Evolutionary conservation across 345 rosid species (phyloP).

Genomic region (Gossypium bickii): DNA sequence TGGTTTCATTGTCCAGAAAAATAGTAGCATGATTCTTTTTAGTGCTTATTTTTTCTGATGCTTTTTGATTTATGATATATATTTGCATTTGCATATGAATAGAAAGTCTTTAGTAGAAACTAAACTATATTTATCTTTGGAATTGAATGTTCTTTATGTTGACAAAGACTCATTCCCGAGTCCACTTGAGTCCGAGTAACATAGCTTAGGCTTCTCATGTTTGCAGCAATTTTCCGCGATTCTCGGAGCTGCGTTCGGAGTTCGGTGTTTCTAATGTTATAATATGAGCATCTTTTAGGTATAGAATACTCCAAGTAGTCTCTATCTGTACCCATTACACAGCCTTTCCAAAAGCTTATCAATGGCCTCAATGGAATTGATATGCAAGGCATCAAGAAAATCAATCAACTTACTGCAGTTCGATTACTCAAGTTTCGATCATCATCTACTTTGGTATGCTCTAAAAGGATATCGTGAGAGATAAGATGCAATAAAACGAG

Average conservation of each 20-base stretch:
- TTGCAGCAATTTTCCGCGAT: background rate
- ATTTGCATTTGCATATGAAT: no score
- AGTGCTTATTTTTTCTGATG: no score
- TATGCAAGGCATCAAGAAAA: conserved; percentile 69
- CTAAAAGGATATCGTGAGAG: background rate
- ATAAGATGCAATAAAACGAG: conserved; percentile 4
- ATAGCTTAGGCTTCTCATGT: background rate
- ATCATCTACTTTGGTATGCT: background rate
- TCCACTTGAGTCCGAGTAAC: background rate
- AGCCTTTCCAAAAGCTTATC: conserved; percentile 64
- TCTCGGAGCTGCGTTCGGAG: background rate
- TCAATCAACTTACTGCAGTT: conserved; percentile 78
- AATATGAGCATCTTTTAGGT: background rate
- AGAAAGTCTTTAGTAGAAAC: background rate
- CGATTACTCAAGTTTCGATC: background rate
- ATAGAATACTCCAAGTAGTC: conserved; percentile 50
- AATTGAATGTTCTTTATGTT: no score
- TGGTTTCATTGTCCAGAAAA: background rate
- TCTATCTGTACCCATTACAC: conserved; percentile 69
- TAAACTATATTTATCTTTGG: conserved; percentile 1
- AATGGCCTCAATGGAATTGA: conserved; percentile 33
- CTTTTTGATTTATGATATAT: no score
- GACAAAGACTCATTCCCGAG: no score
- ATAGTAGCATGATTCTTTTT: background rate
- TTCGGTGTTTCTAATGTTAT: background rate